Evolutionary conservation across 805 yeast species (phyloP).

Genomic region (Ogataea henricii): DNA sequence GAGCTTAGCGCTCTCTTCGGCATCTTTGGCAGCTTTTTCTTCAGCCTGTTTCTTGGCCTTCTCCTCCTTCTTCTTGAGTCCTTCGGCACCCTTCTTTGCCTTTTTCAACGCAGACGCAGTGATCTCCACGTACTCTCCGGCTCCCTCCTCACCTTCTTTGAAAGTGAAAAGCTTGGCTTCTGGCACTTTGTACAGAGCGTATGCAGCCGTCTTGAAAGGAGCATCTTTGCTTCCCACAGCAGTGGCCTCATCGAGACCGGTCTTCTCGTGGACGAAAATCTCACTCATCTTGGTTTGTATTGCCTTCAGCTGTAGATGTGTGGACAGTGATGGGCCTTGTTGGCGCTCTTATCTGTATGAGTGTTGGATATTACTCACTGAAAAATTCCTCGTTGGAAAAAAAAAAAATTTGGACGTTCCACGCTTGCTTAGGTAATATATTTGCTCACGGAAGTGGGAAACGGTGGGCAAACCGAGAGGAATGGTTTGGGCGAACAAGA

Average conservation of each 20-base stretch:
- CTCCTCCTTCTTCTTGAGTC: slow-evolving; percentile 78
- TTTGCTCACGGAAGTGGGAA: too few relatives aligned
- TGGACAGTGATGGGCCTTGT: not conserved
- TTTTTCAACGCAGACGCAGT: slow-evolving; percentile 90
- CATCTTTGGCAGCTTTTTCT: slow-evolving; percentile 55
- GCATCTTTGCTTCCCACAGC: slow-evolving; percentile 62
- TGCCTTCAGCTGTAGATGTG: not conserved
- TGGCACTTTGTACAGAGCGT: slow-evolving; percentile 59
- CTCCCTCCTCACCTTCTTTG: slow-evolving; percentile 58
- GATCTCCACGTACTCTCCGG: slow-evolving; percentile 68
- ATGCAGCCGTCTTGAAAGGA: slow-evolving; percentile 85
- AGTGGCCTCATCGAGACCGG: slow-evolving; percentile 64
- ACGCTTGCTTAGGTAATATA: not conserved
- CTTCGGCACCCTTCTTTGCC: slow-evolving; percentile 95
- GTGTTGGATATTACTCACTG: not conserved
- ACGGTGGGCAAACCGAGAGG: too few relatives aligned
- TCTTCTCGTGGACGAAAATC: slow-evolving; percentile 70
- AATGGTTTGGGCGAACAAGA: too few relatives aligned
- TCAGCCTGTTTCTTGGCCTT: slow-evolving; percentile 62
- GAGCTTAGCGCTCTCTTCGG: slow-evolving; percentile 72
- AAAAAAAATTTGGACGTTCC: not conserved
- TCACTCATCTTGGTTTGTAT: slow-evolving; percentile 20
- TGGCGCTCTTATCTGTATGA: not conserved
- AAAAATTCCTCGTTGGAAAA: not conserved
- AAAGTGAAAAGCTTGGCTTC: slow-evolving; percentile 56